phyloP scores from a whole-genome alignment of 371 early-diverging fungal genomes.

The Lichtheimia corymbifera region DNA sequence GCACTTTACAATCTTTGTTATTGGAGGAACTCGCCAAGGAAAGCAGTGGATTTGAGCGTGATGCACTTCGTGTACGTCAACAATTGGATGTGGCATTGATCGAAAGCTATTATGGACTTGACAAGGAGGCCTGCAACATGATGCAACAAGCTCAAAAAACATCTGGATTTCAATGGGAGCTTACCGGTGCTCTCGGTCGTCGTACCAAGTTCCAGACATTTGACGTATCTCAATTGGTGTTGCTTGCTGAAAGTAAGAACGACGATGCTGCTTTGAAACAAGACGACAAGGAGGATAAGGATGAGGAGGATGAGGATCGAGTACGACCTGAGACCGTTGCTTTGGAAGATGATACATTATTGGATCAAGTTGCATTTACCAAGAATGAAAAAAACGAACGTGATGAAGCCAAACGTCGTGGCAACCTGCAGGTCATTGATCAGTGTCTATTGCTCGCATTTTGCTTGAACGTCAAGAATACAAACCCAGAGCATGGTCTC shows the following conservation, averaged over 20 bases:
- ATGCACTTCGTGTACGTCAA: constrained; percentile 60
- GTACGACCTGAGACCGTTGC: constrained; percentile 68
- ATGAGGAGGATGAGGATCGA: constrained; percentile 17
- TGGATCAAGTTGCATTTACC: constrained; percentile 77
- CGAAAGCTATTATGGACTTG: constrained; percentile 74
- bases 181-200: constrained; percentile 89
- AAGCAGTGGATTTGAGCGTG: not conserved
- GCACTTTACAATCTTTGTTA: constrained; percentile 59
- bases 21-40: constrained; percentile 19
- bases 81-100: constrained; percentile 78
- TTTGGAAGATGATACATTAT: constrained; percentile 88
- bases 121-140: constrained; percentile 66
- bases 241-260: constrained; percentile 74
- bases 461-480: constrained; percentile 91
- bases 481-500: constrained; percentile 89
- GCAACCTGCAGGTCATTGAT: constrained; percentile 74
- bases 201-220: constrained; percentile 92
- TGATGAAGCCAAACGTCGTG: constrained; percentile 47
- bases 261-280: constrained; percentile 14
- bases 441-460: constrained; percentile 88
- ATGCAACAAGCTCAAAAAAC: constrained; percentile 76
- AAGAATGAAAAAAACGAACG: constrained; percentile 43
- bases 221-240: constrained; percentile 88
- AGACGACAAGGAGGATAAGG: constrained; percentile 24
- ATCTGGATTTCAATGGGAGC: constrained; percentile 78